phyloP scores from a whole-genome alignment of 1,284 basidiomycete species.

The Boletellus deceptivus region DNA sequence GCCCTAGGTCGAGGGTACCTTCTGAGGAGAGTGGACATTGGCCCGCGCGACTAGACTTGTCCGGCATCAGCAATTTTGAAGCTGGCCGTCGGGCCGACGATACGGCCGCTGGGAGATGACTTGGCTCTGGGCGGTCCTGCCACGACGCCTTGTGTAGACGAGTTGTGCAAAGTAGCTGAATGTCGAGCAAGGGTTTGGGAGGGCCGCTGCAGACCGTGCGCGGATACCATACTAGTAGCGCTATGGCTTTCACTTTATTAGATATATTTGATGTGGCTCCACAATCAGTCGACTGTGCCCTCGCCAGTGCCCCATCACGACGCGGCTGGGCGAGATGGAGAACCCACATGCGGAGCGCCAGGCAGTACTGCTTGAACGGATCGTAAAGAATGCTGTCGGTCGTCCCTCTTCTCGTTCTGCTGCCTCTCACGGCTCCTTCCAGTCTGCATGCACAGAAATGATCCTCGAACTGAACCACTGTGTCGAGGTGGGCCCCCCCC shows the following conservation, averaged over 20 bases:
- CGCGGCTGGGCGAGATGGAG: conserved; percentile 55
- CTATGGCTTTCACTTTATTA: background rate
- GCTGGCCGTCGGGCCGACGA: background rate
- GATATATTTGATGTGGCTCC: too few species aligned
- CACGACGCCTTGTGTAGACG: conserved; percentile 15
- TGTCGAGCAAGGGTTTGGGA: conserved; percentile 22
- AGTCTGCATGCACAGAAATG: conserved; percentile 81
- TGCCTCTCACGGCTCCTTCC: conserved; percentile 7
- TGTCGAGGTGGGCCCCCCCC: conserved; percentile 51
- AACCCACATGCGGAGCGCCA: conserved; percentile 91
- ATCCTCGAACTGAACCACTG: conserved; percentile 80
- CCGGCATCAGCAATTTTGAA: conserved; percentile 19
- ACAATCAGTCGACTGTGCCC: too few species aligned
- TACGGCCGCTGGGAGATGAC: background rate
- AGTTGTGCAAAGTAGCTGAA: background rate
- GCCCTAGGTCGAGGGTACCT: conserved; percentile 24
- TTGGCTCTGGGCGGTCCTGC: conserved; percentile 15
- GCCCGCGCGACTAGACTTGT: conserved; percentile 37
- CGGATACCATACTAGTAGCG: background rate
- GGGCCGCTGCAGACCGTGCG: conserved; percentile 5
- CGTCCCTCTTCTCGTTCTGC: background rate
- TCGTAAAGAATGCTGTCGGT: conserved; percentile 85
- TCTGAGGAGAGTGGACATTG: conserved; percentile 30
- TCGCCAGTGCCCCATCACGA: background rate
- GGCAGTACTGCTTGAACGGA: conserved; percentile 83